A percentile compares a stretch with the other conserved stretches of the same genome.
Conservation (phyloP, 1,139 yeast species). For the Hansenula lynferdii region DNA sequence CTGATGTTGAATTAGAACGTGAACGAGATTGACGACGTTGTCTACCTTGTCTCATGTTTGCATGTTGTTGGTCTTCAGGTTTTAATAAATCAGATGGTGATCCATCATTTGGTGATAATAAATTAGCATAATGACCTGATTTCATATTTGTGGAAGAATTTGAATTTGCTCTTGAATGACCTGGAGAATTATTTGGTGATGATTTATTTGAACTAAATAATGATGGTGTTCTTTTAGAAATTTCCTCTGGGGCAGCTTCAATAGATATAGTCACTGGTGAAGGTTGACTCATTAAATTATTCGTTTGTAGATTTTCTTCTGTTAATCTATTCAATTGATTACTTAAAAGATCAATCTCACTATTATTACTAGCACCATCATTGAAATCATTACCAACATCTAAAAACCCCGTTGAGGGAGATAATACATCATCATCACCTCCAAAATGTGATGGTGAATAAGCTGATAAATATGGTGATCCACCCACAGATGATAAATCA, state of each 20-base stretch:
- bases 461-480: slow-evolving; percentile 17
- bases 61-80: slow-evolving; percentile 15
- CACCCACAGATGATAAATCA: slow-evolving; percentile 16
- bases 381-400: slow-evolving; percentile 7
- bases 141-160: slow-evolving; percentile 12
- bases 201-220: slow-evolving; percentile 20
- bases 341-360: slow-evolving; percentile 11
- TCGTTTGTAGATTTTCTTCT: slow-evolving; percentile 4
- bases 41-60: slow-evolving; percentile 18
- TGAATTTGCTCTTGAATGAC: slow-evolving; percentile 16
- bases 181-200: slow-evolving; percentile 18
- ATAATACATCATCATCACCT: slow-evolving; percentile 8
- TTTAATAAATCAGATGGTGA: slow-evolving; percentile 6
- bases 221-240: slow-evolving; percentile 13
- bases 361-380: slow-evolving; percentile 3
- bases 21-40: slow-evolving; percentile 17
- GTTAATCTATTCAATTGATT: slow-evolving; percentile 7
- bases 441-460: slow-evolving; percentile 15
- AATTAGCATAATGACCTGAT: slow-evolving; percentile 14
- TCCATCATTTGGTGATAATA: slow-evolving; percentile 7
- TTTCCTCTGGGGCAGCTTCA: slow-evolving; percentile 16
- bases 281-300: slow-evolving; percentile 5
- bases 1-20: slow-evolving; percentile 18
- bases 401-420: slow-evolving; percentile 4
- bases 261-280: slow-evolving; percentile 13